These are phyloP conservation scores for Angomonas ambiguus DNA, from an alignment of 208 protist genomes.

Conservation along the genomic window DNA sequence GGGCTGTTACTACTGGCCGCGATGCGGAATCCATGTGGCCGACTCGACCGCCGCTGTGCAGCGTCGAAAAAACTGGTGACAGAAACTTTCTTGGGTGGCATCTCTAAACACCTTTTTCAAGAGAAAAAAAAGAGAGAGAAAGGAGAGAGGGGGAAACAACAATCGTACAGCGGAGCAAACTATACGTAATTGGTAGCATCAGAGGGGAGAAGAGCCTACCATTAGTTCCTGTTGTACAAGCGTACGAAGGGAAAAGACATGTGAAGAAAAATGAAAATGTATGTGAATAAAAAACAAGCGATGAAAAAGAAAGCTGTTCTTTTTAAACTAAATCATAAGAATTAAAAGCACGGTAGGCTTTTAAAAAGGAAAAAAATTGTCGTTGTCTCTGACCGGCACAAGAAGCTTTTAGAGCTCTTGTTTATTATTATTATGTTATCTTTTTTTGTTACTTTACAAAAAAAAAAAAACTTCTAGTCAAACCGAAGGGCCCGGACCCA, in stretches of 20 bases:
- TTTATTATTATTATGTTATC: background rate
- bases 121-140: background rate
- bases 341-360: background rate
- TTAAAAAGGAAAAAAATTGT: too few relatives aligned
- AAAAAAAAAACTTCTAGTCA: conserved; percentile 27
- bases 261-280: background rate
- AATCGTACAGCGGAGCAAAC: background rate
- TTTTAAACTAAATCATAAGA: background rate
- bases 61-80: conserved; percentile 50
- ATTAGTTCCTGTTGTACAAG: too few relatives aligned
- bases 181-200: background rate
- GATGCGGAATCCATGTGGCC: background rate
- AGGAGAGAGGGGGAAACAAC: background rate
- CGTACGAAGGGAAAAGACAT: background rate
- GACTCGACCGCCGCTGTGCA: conserved; percentile 9
- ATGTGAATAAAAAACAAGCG: background rate
- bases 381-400: too few relatives aligned
- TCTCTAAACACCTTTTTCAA: background rate
- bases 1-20: background rate
- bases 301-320: too few relatives aligned
- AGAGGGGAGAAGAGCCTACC: background rate
- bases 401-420: background rate
- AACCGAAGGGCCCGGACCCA: conserved; percentile 61
- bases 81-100: background rate
- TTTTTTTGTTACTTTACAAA: background rate